Base-by-base conservation (phyloP, 805 yeast species). In the Pichia gijzeniarum region DNA sequence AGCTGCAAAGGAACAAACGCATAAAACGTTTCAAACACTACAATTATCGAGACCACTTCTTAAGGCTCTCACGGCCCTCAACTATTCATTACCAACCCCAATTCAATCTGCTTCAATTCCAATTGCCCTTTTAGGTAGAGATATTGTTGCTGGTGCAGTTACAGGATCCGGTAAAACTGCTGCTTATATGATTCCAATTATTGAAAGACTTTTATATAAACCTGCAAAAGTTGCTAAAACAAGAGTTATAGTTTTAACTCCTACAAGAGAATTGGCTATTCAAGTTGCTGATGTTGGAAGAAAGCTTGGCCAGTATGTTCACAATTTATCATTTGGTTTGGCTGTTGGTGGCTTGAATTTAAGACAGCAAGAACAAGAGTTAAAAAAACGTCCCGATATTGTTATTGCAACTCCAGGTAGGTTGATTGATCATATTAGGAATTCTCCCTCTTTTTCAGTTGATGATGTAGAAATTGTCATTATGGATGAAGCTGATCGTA, bases 101-200 rank as follows among this genome's bases (percentile, higher is more conserved):
- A 87, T 93, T 68, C 99, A 93, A 70, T 73, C 90, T 49, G 85
- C 96, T 1, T 79, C 95, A 8, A 90, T 93, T 50, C 99, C 99
- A 13, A 80, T 91, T 47, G 96, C 96, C 1, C 71, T 93, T 35
- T 63, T 86, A 51, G 99, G 99, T 57, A 91, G 87, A 61, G 99
- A 93, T 66, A 80, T 93, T 42, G 96, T 93, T 57, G 99, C 98
- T 16, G 98, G 98, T 72, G 99, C 99, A 31, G 96, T 87, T 20
- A 93, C 99, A 4, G 99, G 99, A 70, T 91, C 98, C 18, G 99
- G 99, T 76, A 93, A 93, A 64, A 93, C 99, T 20, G 99, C 97
- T 2, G 99, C 99, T 1, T 93, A 88, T 62, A 82, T 93, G 83
- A 85, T 93, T 45, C 99, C 99, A 13, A 87, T 90, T 38, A 79